These are phyloP conservation scores for Globisporangium nunn DNA, from an alignment of 352 stramenopile species.

Conservation along the genomic window DNA sequence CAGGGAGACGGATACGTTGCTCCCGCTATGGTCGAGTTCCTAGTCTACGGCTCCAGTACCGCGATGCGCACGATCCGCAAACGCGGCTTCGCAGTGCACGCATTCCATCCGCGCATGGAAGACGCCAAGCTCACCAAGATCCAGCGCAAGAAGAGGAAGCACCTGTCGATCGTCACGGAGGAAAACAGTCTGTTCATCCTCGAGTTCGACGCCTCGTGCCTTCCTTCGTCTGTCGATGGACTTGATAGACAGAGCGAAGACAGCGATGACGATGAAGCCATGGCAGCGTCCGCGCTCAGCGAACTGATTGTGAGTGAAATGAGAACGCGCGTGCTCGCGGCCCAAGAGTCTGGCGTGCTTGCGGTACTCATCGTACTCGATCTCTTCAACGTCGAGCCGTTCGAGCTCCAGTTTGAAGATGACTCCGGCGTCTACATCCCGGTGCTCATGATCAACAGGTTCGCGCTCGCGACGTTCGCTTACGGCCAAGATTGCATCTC, in stretches of 20 bases:
- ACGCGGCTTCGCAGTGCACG: constrained; percentile 43
- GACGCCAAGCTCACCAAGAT: constrained; percentile 27
- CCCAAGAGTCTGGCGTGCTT: constrained; percentile 51
- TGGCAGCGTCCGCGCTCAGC: constrained; percentile 7
- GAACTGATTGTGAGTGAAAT: constrained; percentile 39
- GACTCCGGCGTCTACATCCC: constrained; percentile 64
- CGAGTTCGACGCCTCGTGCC: constrained; percentile 31
- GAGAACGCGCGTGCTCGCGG: constrained; percentile 37
- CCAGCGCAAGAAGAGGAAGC: constrained; percentile 36
- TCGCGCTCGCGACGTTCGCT: constrained; percentile 6
- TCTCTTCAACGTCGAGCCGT: constrained; percentile 47
- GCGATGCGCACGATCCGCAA: constrained; percentile 13
- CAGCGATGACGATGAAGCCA: neutral
- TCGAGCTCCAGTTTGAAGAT: constrained; percentile 35
- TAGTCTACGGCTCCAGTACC: constrained; percentile 31
- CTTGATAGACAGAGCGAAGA: neutral
- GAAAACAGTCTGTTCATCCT: constrained; percentile 37
- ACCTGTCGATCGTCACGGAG: constrained; percentile 24
- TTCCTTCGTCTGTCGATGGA: neutral
- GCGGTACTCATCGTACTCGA: constrained; percentile 57
- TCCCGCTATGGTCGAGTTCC: constrained; percentile 34
- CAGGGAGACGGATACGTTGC: neutral
- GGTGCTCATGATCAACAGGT: constrained; percentile 48
- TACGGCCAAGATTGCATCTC: neutral
- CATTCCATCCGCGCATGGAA: constrained; percentile 42